Percentiles rank a stretch among this genome's conserved stretches.
Evolutionary conservation across 2,329 filamentous ascomycete genomes (phyloP).

Genomic region (Talaromyces albobiverticillius): DNA sequence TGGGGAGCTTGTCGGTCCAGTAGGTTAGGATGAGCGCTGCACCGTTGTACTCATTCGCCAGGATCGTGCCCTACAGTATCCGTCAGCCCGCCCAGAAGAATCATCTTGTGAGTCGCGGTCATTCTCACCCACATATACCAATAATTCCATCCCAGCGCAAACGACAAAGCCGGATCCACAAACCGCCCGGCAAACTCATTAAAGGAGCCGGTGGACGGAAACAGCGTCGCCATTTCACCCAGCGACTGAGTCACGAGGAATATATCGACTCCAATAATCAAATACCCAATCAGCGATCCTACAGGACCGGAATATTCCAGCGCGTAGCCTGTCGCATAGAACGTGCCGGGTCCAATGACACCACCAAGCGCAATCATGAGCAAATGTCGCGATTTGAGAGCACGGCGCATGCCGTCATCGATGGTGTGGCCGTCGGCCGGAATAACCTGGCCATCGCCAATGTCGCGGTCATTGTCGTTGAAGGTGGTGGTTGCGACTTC

Average conservation of each 20-base stretch:
- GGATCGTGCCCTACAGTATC: background rate
- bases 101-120: too few relatives aligned
- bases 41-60: constrained; percentile 31
- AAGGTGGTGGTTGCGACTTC: too few relatives aligned
- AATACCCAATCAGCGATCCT: background rate
- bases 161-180: background rate
- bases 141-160: constrained; percentile 27
- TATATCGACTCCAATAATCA: background rate
- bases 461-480: too few relatives aligned
- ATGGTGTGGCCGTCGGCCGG: background rate
- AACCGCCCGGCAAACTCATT: background rate
- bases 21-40: constrained; percentile 34
- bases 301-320: background rate
- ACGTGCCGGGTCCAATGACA: background rate
- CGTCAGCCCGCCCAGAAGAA: too few relatives aligned
- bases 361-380: background rate
- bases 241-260: background rate
- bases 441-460: too few relatives aligned
- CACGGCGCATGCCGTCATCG: background rate
- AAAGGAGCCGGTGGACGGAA: background rate
- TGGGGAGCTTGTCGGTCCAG: constrained; percentile 34
- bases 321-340: background rate
- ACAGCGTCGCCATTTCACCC: background rate
- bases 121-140: constrained; percentile 1
- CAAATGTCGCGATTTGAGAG: background rate